phyloP scores from a whole-genome alignment of 2,329 filamentous ascomycete species.

The Fusarium subglutinans region DNA sequence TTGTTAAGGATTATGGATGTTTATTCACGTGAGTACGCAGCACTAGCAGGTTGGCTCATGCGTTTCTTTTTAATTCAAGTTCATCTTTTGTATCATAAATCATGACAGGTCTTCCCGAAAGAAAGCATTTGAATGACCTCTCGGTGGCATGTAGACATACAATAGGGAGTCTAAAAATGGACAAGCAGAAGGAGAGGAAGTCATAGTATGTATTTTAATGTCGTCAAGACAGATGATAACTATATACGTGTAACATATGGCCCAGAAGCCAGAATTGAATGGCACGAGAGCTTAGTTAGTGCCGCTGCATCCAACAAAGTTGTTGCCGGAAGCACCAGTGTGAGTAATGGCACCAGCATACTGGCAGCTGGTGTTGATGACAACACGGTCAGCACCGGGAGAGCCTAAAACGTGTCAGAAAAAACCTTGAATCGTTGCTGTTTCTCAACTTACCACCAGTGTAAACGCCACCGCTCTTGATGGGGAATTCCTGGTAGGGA shows the following conservation, averaged over 20 bases:
- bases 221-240: not conserved
- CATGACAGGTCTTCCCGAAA: no score
- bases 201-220: not conserved
- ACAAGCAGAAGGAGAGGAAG: no score
- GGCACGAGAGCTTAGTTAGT: slow-evolving; percentile 6
- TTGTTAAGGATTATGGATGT: not conserved
- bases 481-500: slow-evolving; percentile 54
- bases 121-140: not conserved
- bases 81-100: no score
- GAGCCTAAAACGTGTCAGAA: slow-evolving; percentile 36
- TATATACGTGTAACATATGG: not conserved
- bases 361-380: slow-evolving; percentile 66
- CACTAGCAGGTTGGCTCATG: accelerated
- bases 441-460: slow-evolving; percentile 43
- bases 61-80: not conserved
- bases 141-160: accelerated
- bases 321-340: slow-evolving; percentile 73
- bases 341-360: slow-evolving; percentile 75
- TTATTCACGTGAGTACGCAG: no score
- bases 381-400: slow-evolving; percentile 73
- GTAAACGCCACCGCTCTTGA: slow-evolving; percentile 47
- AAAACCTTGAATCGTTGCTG: accelerated
- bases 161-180: accelerated
- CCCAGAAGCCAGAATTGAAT: not conserved
- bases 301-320: slow-evolving; percentile 70